phyloP scores from a whole-genome alignment of 1,139 yeast genomes.

The Candida albicans region DNA sequence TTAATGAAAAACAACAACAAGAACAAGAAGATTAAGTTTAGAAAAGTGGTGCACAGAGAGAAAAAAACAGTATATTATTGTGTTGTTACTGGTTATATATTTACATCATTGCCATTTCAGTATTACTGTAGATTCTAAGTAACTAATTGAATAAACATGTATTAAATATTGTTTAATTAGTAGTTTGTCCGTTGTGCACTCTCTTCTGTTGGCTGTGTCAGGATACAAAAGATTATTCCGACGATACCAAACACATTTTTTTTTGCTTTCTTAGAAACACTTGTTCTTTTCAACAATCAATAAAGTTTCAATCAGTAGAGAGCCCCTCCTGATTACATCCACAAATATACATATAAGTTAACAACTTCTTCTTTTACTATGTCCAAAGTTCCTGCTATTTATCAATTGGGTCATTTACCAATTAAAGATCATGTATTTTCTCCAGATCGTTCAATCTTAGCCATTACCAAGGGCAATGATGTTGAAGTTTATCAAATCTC shows the following conservation, averaged over 20 bases:
- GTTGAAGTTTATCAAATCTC: constrained; percentile 72
- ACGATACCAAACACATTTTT: neutral
- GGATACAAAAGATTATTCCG: too few species aligned
- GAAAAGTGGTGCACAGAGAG: neutral
- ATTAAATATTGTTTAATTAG: too few species aligned
- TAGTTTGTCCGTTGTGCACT: too few species aligned
- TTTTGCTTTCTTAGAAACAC: neutral
- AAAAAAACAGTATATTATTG: neutral
- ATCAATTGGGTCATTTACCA: constrained; percentile 78
- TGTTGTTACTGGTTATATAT: neutral
- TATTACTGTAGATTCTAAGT: too few species aligned
- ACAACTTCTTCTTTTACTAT: constrained; percentile 10
- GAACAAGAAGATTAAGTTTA: neutral
- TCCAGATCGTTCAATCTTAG: constrained; percentile 64
- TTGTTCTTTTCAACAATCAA: neutral
- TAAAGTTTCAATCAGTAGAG: constrained; percentile 34
- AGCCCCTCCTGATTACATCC: constrained; percentile 28
- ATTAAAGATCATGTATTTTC: constrained; percentile 91
- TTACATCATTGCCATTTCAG: too few species aligned
- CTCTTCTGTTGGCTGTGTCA: too few species aligned
- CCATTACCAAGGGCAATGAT: constrained; percentile 75
- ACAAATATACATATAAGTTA: neutral
- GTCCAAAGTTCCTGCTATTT: constrained; percentile 37
- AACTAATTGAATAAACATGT: too few species aligned
- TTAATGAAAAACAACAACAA: constrained; percentile 32